Percentiles rank a stretch among this genome's conserved stretches.
Evolutionary conservation across 257 asterid genomes (phyloP).

Genomic region (Nicotiana tomentosiformis): DNA sequence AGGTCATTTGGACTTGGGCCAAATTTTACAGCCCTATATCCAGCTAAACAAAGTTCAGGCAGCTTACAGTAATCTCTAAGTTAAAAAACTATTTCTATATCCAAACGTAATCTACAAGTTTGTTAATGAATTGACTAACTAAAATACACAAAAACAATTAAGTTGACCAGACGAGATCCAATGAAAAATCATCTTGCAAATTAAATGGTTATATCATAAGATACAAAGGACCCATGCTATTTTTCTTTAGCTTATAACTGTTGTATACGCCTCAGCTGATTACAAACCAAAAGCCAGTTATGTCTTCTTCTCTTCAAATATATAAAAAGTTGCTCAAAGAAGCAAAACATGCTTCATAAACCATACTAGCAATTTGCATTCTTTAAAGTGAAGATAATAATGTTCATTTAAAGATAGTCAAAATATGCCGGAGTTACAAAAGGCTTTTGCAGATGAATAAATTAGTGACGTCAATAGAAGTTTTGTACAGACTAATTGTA

Average conservation of each 20-base stretch:
- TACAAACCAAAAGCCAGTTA: not conserved
- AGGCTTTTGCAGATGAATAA: not conserved
- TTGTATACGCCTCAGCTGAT: not conserved
- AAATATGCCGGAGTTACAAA: not conserved
- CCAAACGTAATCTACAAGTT: too few species aligned
- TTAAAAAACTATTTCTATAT: too few species aligned
- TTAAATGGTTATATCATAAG: too few species aligned
- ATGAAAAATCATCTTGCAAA: not conserved
- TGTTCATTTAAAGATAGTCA: not conserved
- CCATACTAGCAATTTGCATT: not conserved
- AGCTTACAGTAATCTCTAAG: too few species aligned
- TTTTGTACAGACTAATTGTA: conserved; percentile 2
- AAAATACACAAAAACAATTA: too few species aligned
- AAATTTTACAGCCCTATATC: too few species aligned
- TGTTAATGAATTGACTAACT: too few species aligned
- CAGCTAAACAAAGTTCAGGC: too few species aligned
- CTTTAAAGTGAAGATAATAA: not conserved
- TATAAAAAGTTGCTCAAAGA: not conserved
- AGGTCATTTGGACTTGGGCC: too few species aligned
- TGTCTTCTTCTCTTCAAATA: not conserved
- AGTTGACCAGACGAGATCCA: not conserved
- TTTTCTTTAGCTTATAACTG: not conserved
- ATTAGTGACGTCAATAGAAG: not conserved
- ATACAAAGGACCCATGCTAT: not conserved
- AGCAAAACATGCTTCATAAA: not conserved